phyloP scores from a whole-genome alignment of 75 land plant species.

The Pseudotsuga menziesii region DNA sequence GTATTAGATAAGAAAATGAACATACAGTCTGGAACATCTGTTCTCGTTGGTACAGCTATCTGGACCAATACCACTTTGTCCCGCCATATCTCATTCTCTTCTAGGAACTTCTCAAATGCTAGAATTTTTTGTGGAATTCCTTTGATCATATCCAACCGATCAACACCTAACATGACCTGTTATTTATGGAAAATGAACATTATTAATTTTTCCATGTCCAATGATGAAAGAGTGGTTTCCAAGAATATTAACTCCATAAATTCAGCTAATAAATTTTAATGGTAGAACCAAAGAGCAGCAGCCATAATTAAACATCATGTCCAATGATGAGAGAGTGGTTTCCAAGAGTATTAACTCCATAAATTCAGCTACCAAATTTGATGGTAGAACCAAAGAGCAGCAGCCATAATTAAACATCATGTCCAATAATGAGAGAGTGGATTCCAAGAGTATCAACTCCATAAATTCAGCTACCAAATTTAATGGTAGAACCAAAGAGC shows the following conservation, averaged over 20 bases:
- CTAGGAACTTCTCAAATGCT: constrained; percentile 98
- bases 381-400: background rate
- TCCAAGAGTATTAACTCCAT: background rate
- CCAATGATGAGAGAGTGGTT: background rate
- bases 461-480: background rate
- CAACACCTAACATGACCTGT: constrained; percentile 99
- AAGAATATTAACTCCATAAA: background rate
- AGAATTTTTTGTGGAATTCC: constrained; percentile 98
- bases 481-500: background rate
- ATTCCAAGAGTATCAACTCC: background rate
- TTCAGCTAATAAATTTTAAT: background rate
- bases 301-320: background rate
- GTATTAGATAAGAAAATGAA: background rate
- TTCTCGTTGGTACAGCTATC: constrained; percentile 99
- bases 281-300: background rate
- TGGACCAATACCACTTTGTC: constrained; percentile 95
- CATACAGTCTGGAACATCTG: constrained; percentile 98
- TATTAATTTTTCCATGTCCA: background rate
- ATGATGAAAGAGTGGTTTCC: background rate
- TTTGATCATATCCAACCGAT: constrained; percentile 98
- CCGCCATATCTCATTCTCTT: constrained; percentile 87
- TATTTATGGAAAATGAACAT: constrained; percentile 14
- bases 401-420: background rate
- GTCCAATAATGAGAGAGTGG: background rate
- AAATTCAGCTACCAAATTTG: background rate